Percentiles rank a stretch among this genome's conserved stretches.
Evolutionary conservation across 768 basidiomycete species (phyloP).

Genomic region (Leccinum obscurum): DNA sequence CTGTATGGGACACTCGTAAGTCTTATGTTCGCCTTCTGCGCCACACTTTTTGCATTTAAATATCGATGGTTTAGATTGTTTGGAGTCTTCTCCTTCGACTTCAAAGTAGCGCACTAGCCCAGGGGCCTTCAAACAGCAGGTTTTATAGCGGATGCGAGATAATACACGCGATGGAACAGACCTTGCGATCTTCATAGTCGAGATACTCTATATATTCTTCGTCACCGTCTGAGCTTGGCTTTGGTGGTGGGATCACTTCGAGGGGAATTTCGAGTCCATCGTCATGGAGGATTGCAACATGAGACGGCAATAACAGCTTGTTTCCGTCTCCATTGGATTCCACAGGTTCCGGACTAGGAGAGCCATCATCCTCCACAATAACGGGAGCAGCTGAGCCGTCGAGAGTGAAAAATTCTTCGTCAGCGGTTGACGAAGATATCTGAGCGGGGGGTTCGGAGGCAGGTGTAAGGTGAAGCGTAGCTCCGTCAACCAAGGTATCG

Average conservation of each 20-base stretch:
- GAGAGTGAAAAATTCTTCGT: conserved; percentile 45
- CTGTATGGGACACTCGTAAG: conserved; percentile 64
- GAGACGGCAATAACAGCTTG: conserved; percentile 60
- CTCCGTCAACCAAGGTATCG: conserved; percentile 3
- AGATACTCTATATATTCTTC: conserved; percentile 77
- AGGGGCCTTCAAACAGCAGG: conserved; percentile 40
- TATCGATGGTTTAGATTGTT: conserved; percentile 41
- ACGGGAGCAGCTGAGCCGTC: conserved; percentile 46
- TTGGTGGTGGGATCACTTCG: conserved; percentile 45
- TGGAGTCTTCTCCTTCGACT: conserved; percentile 39
- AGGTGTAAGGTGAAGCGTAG: conserved; percentile 37
- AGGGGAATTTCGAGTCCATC: conserved; percentile 36
- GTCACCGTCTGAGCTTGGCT: conserved; percentile 50
- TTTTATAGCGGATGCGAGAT: not conserved
- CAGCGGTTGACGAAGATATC: conserved; percentile 16
- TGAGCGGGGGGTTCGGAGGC: conserved; percentile 35
- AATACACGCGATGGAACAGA: conserved; percentile 28
- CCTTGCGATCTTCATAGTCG: conserved; percentile 68
- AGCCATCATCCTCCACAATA: conserved; percentile 20
- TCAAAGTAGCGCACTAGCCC: conserved; percentile 67
- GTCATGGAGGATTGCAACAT: conserved; percentile 56
- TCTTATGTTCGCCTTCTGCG: conserved; percentile 68
- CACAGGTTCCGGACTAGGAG: conserved; percentile 9
- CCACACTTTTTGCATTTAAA: conserved; percentile 78
- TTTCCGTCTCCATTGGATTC: conserved; percentile 20